A percentile compares a stretch with the other conserved stretches of the same genome.
These are phyloP conservation scores for Gigaspora rosea DNA, from an alignment of 192 early-diverging fungal species.

Conservation along the genomic window DNA sequence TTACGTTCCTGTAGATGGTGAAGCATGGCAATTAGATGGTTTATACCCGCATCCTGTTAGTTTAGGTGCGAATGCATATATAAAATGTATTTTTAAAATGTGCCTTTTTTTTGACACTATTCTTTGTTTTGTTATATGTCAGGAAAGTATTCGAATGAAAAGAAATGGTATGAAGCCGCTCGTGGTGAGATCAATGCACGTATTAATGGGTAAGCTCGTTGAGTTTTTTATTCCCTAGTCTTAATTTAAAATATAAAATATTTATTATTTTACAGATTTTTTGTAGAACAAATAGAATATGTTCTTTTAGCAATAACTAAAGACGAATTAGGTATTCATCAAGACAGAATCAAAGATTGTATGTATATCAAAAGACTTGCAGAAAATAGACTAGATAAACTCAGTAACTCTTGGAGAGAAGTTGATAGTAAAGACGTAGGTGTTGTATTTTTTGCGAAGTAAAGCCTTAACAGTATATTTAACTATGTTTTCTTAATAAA, in stretches of 20 bases:
- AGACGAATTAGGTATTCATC: slow-evolving; percentile 33
- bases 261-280: slow-evolving; percentile 5
- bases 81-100: too few relatives aligned
- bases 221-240: too few relatives aligned
- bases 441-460: not conserved
- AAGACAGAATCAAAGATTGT: slow-evolving; percentile 32
- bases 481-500: not conserved
- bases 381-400: slow-evolving; percentile 35
- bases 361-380: slow-evolving; percentile 35
- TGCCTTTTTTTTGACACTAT: too few relatives aligned
- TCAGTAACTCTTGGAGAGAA: slow-evolving; percentile 41
- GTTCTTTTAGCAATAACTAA: slow-evolving; percentile 52
- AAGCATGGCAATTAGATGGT: slow-evolving; percentile 23
- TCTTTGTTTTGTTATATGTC: not conserved
- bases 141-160: slow-evolving; percentile 9
- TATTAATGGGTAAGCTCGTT: not conserved
- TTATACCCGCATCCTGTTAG: slow-evolving; percentile 45
- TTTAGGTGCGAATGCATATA: slow-evolving; percentile 35
- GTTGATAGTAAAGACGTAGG: slow-evolving; percentile 18
- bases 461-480: too few relatives aligned
- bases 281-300: slow-evolving; percentile 47
- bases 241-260: not conserved
- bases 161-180: slow-evolving; percentile 10
- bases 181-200: not conserved
- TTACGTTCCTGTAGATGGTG: slow-evolving; percentile 20